Percentiles rank a stretch among this genome's conserved stretches.
phyloP scores from a whole-genome alignment of 306 rosid genomes.

The Quercus dentata region DNA sequence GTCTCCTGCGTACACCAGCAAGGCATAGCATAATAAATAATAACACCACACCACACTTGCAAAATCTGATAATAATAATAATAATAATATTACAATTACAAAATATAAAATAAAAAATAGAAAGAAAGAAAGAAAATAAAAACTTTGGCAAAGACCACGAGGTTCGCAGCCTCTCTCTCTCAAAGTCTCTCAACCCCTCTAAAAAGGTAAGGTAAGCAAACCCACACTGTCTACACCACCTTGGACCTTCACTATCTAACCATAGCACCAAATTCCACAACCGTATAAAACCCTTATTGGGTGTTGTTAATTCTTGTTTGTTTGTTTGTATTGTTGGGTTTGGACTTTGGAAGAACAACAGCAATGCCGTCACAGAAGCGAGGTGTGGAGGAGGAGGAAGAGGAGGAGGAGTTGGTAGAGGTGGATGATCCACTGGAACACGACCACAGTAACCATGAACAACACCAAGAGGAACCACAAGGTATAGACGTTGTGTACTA shows the following conservation, averaged over 20 bases:
- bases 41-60: too few species aligned
- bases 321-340: slow-evolving; percentile 15
- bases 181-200: neutral
- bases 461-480: slow-evolving; percentile 32
- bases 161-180: slow-evolving; percentile 13
- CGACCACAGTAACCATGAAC: slow-evolving; percentile 21
- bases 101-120: too few species aligned
- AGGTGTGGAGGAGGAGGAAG: slow-evolving; percentile 25
- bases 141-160: slow-evolving; percentile 24
- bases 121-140: neutral
- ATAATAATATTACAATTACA: neutral
- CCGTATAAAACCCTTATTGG: neutral
- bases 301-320: neutral
- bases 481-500: slow-evolving; percentile 36
- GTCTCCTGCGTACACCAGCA: too few species aligned
- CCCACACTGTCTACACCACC: slow-evolving; percentile 20
- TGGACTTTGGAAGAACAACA: slow-evolving; percentile 1
- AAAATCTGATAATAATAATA: too few species aligned
- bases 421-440: slow-evolving; percentile 24
- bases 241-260: neutral
- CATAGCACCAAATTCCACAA: neutral
- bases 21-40: too few species aligned
- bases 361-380: slow-evolving; percentile 80
- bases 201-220: neutral
- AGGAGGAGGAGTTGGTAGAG: slow-evolving; percentile 8